Percentiles rank a stretch among this genome's conserved stretches.
Evolutionary conservation across 345 rosid genomes (phyloP).

Genomic region (Excoecaria cochinchinensis): DNA sequence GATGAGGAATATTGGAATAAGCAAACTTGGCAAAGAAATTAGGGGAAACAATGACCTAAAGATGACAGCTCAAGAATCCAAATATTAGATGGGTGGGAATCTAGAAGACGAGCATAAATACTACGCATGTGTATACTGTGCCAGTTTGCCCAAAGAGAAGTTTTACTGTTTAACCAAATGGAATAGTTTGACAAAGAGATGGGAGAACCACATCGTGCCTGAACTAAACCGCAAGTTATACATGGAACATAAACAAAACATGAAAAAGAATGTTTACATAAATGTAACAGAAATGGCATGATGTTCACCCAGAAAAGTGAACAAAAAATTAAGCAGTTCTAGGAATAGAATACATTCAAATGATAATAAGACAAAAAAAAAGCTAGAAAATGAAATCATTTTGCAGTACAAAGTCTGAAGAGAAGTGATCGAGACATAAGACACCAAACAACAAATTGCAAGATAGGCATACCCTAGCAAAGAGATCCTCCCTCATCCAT

Average conservation of each 20-base stretch:
- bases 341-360: background rate
- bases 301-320: background rate
- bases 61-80: background rate
- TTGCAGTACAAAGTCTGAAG: background rate
- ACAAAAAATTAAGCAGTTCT: background rate
- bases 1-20: background rate
- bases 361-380: background rate
- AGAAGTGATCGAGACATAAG: background rate
- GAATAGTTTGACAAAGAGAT: background rate
- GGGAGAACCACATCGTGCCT: background rate
- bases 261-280: too few species aligned
- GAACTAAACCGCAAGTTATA: too few species aligned
- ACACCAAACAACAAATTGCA: slow-evolving; percentile 8
- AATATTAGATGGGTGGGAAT: background rate
- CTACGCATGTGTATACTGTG: background rate
- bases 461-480: slow-evolving; percentile 64
- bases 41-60: background rate
- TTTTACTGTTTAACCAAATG: background rate
- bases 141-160: background rate
- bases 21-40: background rate
- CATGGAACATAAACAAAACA: too few species aligned
- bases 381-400: slow-evolving; percentile 8
- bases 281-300: background rate
- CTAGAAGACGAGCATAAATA: background rate
- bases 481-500: slow-evolving; percentile 98